A percentile compares a stretch with the other conserved stretches of the same genome.
Evolutionary conservation across 2,329 filamentous ascomycete genomes (phyloP).

Genomic region (Neofusicoccum sp.): DNA sequence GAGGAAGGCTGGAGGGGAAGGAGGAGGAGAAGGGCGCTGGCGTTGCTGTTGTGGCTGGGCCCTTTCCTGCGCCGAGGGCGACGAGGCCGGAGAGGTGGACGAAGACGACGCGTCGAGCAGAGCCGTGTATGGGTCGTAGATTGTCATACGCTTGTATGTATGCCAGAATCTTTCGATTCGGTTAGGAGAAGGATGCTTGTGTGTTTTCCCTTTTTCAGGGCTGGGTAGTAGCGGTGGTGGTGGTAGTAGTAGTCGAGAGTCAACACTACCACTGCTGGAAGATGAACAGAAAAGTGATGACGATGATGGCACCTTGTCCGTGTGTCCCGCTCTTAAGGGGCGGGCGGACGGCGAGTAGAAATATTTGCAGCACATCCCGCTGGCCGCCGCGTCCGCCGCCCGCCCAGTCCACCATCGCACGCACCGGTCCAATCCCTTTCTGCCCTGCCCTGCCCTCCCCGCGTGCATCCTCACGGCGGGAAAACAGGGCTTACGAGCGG

Average conservation of each 20-base stretch:
- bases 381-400: neutral
- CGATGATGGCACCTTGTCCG: too few species aligned
- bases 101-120: neutral
- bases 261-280: too few species aligned
- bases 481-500: constrained; percentile 9
- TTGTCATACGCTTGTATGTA: constrained; percentile 4
- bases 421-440: neutral
- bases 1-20: neutral
- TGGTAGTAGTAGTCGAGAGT: too few species aligned
- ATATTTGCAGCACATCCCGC: neutral
- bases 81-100: neutral
- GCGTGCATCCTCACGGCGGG: neutral
- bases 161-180: neutral
- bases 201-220: neutral
- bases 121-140: constrained; percentile 17
- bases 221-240: too few species aligned
- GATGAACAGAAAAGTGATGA: too few species aligned
- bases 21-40: neutral
- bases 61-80: neutral
- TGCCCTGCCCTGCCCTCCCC: neutral
- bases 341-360: neutral
- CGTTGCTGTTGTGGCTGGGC: neutral
- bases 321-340: neutral
- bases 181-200: neutral
- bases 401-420: too few species aligned